Base-by-base conservation (phyloP, 2,329 filamentous ascomycete genomes). In the Chaetomiaceae sp. region DNA sequence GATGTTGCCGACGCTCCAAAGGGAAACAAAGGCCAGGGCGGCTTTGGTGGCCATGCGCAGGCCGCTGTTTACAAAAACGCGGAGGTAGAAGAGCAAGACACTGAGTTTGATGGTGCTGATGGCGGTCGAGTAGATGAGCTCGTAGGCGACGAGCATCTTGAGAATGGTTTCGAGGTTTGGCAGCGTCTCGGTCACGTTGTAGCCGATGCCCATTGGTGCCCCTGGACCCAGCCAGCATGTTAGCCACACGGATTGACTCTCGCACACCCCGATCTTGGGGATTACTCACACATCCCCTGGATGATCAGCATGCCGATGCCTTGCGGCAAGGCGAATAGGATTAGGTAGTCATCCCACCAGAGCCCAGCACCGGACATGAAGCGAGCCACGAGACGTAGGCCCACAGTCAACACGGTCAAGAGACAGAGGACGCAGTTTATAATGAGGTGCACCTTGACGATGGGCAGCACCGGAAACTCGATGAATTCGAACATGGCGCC, bases 31-130 rank as follows among this genome's bases (percentile, higher is more conserved):
- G 7, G 21, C 58, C 14, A 68, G 56, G n/a, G 57, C 56, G 14
- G 62, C 51, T 43, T 64, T 65, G 23, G 66, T 66, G 3, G 65
- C 59, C 9, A 66, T 43, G 5, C 68, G 64, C 57, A 71, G 56
- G 11, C 54, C 45, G 3, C 58, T 49, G 45, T 66, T 67, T n/a
- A 65, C 66, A 43, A 73, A 71, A 6, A 75, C 64, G n/a, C 71
- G 69, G n/a, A 69, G 63, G 54, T 74, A 75, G 58, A 75, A 73
- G 34, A 66, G 63, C 36, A 74, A 53, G 29, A 75, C 70, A 43
- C 69, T 72, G 29, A 73, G 60, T 51, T 75, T 75, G 50, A 70
- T 65, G 21, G 69, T 69, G 46, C 65, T 58, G 42, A 71, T 65
- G 11, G 64, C 63, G 13, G 66, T 56, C 4, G 68, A 60, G 59